These are phyloP conservation scores for Aureobasidium sp. DNA, from an alignment of 2,329 filamentous ascomycete genomes.

Conservation along the genomic window DNA sequence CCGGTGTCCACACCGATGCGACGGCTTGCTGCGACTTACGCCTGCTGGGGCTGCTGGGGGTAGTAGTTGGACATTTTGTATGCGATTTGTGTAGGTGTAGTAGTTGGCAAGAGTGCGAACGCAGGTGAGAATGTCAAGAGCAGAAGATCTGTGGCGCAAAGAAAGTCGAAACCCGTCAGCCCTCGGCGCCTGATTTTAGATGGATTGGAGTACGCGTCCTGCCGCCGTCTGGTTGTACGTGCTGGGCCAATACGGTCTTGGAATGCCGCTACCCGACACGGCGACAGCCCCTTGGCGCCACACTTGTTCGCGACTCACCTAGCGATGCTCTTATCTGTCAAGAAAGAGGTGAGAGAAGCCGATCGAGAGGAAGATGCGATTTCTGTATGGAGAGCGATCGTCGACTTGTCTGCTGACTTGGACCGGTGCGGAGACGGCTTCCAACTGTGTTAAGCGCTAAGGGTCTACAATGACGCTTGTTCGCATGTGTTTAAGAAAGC, in stretches of 20 bases:
- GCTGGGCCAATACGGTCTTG: background rate
- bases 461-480: slow-evolving; percentile 5
- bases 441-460: background rate
- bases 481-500: background rate
- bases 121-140: background rate
- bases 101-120: background rate
- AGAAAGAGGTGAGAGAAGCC: background rate
- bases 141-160: slow-evolving; percentile 9
- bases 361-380: background rate
- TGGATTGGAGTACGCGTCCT: slow-evolving; percentile 2
- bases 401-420: background rate
- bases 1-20: background rate
- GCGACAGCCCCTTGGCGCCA: background rate
- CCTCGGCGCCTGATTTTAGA: slow-evolving; percentile 8
- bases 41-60: slow-evolving; percentile 32
- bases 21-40: slow-evolving; percentile 25
- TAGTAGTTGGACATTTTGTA: slow-evolving; percentile 37
- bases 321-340: background rate
- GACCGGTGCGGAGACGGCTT: background rate
- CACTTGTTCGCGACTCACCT: background rate
- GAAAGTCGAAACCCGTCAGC: slow-evolving; percentile 1
- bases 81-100: background rate
- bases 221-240: background rate
- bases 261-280: background rate
- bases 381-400: background rate